phyloP scores from a whole-genome alignment of 371 early-diverging fungal species.

The Chytridiales sp. region DNA sequence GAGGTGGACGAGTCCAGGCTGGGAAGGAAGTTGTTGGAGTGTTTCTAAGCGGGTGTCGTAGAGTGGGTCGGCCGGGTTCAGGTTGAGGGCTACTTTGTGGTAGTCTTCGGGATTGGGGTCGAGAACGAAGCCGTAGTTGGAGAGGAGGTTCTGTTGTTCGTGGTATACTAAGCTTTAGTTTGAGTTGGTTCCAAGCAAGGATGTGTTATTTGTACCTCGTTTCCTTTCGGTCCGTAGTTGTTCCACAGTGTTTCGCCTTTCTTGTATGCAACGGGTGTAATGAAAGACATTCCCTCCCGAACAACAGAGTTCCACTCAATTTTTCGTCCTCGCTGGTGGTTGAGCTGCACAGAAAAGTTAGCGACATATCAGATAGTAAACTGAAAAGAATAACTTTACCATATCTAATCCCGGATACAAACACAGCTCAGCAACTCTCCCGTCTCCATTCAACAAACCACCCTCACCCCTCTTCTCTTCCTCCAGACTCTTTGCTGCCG shows the following conservation, averaged over 20 bases:
- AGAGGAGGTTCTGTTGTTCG: conserved; percentile 35
- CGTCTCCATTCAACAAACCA: background rate
- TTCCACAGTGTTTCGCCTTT: conserved; percentile 39
- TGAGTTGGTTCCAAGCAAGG: background rate
- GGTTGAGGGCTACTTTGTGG: conserved; percentile 36
- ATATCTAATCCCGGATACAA: conserved; percentile 49
- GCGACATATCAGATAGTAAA: background rate
- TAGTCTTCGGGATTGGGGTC: conserved; percentile 46
- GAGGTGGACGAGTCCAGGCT: conserved; percentile 27
- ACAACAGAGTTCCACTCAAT: conserved; percentile 42
- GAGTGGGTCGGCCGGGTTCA: conserved; percentile 34
- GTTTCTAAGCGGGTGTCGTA: background rate
- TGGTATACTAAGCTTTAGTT: background rate
- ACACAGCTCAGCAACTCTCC: conserved; percentile 36
- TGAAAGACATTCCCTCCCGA: conserved; percentile 33
- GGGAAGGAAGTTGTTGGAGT: background rate
- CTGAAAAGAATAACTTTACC: conserved; percentile 21
- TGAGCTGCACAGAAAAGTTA: conserved; percentile 28
- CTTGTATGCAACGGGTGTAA: conserved; percentile 19
- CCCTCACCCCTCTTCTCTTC: conserved; percentile 9
- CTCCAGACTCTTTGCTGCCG: conserved; percentile 7
- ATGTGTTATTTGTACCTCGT: conserved; percentile 32
- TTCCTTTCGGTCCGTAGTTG: conserved; percentile 50
- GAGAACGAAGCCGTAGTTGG: conserved; percentile 51
- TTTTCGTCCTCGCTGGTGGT: conserved; percentile 39